These are phyloP conservation scores for Phoenix dactylifera DNA, from an alignment of 176 grass and related monocot species.

Conservation along the genomic window DNA sequence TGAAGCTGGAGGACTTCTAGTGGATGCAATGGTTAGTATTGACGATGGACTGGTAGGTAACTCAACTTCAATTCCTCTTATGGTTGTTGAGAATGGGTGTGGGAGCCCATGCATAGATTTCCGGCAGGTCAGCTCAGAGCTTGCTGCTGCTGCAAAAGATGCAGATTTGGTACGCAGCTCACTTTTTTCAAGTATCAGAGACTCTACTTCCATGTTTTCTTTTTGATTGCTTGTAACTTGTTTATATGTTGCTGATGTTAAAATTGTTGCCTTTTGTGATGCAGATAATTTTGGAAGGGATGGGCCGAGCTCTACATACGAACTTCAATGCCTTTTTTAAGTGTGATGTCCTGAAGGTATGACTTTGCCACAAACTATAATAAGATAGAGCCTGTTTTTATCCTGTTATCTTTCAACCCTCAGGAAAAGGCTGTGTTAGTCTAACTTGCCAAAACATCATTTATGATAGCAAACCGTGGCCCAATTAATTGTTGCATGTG, in stretches of 20 bases:
- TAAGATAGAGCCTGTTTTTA: background rate
- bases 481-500: too few relatives aligned
- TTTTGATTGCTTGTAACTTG: too few relatives aligned
- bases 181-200: too few relatives aligned
- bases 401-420: background rate
- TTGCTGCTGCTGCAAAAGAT: conserved; percentile 78
- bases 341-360: conserved; percentile 89
- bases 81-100: conserved; percentile 84
- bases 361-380: conserved; percentile 6
- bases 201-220: too few relatives aligned
- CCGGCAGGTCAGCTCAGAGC: conserved; percentile 90
- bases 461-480: too few relatives aligned
- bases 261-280: background rate
- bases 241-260: too few relatives aligned
- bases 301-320: conserved; percentile 84
- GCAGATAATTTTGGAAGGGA: conserved; percentile 89
- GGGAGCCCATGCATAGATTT: conserved; percentile 91
- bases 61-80: conserved; percentile 55
- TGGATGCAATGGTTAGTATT: conserved; percentile 88
- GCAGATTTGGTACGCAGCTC: conserved; percentile 67
- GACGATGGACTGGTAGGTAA: conserved; percentile 59
- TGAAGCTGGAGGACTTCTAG: conserved; percentile 81
- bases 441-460: too few relatives aligned
- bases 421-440: too few relatives aligned
- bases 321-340: conserved; percentile 85